Conservation (phyloP, 179 eudicot species). For the Spinacia oleracea region DNA sequence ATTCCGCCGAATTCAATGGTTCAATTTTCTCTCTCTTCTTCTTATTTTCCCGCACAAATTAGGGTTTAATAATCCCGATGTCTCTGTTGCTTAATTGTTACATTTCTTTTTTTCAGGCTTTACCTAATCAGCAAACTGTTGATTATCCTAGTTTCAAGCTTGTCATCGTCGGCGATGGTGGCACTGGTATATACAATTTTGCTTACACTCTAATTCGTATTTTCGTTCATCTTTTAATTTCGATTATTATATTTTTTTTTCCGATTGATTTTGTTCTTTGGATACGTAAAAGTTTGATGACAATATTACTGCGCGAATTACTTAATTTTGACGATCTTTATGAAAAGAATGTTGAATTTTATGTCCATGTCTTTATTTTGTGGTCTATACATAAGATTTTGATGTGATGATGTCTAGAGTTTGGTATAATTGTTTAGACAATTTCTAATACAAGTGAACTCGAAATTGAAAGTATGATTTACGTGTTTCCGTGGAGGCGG, state of each 20-base stretch:
- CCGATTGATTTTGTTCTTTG: not conserved
- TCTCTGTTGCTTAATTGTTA: not conserved
- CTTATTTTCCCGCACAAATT: not conserved
- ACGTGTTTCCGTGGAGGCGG: not conserved
- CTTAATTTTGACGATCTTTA: too few species aligned
- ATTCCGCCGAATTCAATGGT: not conserved
- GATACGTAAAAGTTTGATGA: not conserved
- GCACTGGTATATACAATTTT: conserved; percentile 45
- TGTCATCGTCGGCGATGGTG: conserved; percentile 67
- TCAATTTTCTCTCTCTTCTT: not conserved
- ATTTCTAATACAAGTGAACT: too few species aligned
- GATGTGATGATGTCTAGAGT: not conserved
- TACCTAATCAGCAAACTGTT: conserved; percentile 50
- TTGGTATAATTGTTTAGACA: not conserved
- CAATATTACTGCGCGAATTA: not conserved
- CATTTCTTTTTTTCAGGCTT: conserved; percentile 31
- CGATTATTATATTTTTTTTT: not conserved
- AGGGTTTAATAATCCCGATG: too few species aligned
- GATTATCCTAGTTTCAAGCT: conserved; percentile 69
- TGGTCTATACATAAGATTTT: too few species aligned
- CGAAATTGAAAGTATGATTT: not conserved
- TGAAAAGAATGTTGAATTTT: too few species aligned
- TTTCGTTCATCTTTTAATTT: not conserved
- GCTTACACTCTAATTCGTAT: not conserved
- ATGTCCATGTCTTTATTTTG: too few species aligned